Percentiles rank a stretch among this genome's conserved stretches.
Evolutionary conservation across 2,329 filamentous ascomycete genomes (phyloP).

Genomic region (Alternaria sp.): DNA sequence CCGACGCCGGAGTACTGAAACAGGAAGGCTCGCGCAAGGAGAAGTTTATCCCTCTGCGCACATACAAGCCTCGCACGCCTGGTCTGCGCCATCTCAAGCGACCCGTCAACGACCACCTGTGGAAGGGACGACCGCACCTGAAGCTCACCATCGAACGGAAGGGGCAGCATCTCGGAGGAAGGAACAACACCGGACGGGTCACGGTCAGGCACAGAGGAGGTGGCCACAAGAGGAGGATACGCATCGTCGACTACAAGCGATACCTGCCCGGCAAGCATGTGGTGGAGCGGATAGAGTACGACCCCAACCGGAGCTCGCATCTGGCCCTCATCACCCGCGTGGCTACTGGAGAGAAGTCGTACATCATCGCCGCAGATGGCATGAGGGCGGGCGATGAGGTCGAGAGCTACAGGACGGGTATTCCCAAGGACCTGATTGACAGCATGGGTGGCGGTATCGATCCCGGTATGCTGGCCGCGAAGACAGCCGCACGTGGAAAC

Average conservation of each 20-base stretch:
- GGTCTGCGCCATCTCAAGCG: slow-evolving; percentile 90
- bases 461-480: slow-evolving; percentile 93
- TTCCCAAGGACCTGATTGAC: slow-evolving; percentile 82
- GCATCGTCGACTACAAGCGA: slow-evolving; percentile 87
- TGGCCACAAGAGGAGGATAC: slow-evolving; percentile 88
- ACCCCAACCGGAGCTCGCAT: slow-evolving; percentile 90
- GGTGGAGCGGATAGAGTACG: slow-evolving; percentile 95
- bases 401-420: slow-evolving; percentile 88
- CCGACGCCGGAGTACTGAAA: slow-evolving; percentile 30
- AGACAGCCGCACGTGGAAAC: slow-evolving; percentile 92
- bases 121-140: slow-evolving; percentile 86
- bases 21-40: slow-evolving; percentile 39
- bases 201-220: slow-evolving; percentile 92
- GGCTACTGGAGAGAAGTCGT: slow-evolving; percentile 76
- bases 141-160: slow-evolving; percentile 90
- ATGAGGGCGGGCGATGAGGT: slow-evolving; percentile 90
- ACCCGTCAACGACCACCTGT: slow-evolving; percentile 94
- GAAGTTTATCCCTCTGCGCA: slow-evolving; percentile 65
- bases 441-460: slow-evolving; percentile 94
- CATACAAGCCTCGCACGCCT: slow-evolving; percentile 91
- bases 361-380: slow-evolving; percentile 94
- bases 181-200: slow-evolving; percentile 84
- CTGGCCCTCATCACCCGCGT: slow-evolving; percentile 84
- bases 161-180: slow-evolving; percentile 88
- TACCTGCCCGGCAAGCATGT: slow-evolving; percentile 79